Percentiles rank a stretch among this genome's conserved stretches.
Evolutionary conservation across 2,329 filamentous ascomycete species (phyloP).

Genomic region (Pseudodiploospora longispora): DNA sequence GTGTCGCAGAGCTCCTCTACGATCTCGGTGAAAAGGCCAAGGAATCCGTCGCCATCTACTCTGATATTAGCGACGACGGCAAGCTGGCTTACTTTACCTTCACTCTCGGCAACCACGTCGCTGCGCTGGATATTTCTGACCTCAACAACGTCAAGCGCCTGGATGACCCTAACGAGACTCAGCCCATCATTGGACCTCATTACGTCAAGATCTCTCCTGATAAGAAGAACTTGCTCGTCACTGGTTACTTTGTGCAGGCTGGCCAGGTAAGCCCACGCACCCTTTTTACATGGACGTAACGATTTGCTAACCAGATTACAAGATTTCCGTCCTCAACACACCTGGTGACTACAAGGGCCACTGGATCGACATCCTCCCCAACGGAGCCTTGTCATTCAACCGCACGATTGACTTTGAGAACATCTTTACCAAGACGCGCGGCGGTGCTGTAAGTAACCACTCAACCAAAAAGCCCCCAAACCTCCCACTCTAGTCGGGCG

Average conservation of each 20-base stretch:
- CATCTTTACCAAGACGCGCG: slow-evolving; percentile 42
- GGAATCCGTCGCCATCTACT: slow-evolving; percentile 51
- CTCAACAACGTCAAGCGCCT: slow-evolving; percentile 52
- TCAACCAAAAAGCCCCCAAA: no score
- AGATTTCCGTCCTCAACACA: slow-evolving; percentile 52
- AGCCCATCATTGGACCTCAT: slow-evolving; percentile 54
- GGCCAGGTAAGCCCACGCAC: slow-evolving; percentile 32
- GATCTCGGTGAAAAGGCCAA: slow-evolving; percentile 49
- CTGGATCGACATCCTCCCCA: slow-evolving; percentile 49
- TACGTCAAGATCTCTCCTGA: slow-evolving; percentile 58
- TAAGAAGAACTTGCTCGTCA: slow-evolving; percentile 55
- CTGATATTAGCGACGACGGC: slow-evolving; percentile 50
- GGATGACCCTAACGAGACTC: slow-evolving; percentile 49
- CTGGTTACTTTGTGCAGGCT: slow-evolving; percentile 59
- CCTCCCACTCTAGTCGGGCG: no score
- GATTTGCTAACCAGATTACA: slow-evolving; percentile 5
- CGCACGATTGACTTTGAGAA: slow-evolving; percentile 48
- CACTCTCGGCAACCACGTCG: slow-evolving; percentile 54
- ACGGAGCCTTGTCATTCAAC: slow-evolving; percentile 52
- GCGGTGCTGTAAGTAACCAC: slow-evolving; percentile 33
- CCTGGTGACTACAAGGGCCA: slow-evolving; percentile 54
- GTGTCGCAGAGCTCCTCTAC: slow-evolving; percentile 49
- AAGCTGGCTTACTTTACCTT: slow-evolving; percentile 52
- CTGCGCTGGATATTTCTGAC: slow-evolving; percentile 53
- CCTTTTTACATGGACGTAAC: fast-evolving